Evolutionary conservation across 768 basidiomycete species (phyloP).

Genomic region (Sporobolomyces roseus): DNA sequence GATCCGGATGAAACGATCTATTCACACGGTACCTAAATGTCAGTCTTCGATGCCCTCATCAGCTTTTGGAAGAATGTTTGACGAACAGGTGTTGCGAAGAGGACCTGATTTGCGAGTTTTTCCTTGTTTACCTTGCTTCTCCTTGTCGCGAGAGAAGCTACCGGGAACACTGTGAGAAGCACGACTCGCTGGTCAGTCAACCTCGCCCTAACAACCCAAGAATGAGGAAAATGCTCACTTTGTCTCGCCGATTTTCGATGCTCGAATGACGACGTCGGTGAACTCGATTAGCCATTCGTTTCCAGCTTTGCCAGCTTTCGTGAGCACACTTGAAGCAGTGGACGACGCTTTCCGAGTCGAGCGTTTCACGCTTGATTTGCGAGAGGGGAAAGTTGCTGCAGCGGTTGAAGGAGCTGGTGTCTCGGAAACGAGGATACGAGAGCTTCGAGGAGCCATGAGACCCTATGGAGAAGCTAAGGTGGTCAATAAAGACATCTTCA

Average conservation of each 20-base stretch:
- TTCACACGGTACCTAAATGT: no score
- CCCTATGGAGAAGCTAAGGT: constrained; percentile 42
- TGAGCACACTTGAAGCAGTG: background rate
- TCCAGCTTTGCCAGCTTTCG: constrained; percentile 48
- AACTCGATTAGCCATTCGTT: constrained; percentile 93
- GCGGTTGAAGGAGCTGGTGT: constrained; percentile 33
- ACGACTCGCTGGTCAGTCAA: background rate
- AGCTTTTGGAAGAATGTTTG: background rate
- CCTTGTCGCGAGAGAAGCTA: constrained; percentile 35
- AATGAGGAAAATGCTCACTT: constrained; percentile 45
- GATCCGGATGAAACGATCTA: constrained; percentile 41
- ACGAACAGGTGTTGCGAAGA: constrained; percentile 37
- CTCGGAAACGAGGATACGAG: constrained; percentile 81
- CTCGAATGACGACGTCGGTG: constrained; percentile 89
- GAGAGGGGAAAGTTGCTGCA: background rate
- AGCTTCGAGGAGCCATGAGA: constrained; percentile 82
- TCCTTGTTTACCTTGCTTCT: constrained; percentile 37
- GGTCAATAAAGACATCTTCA: background rate
- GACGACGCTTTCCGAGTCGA: background rate
- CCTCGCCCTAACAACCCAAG: background rate
- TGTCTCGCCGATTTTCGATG: constrained; percentile 84
- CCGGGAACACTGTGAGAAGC: constrained; percentile 16
- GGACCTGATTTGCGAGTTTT: constrained; percentile 43
- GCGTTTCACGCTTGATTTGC: background rate
- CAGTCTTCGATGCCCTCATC: background rate